Evolutionary conservation across 177 flowering plant species (phyloP), one percentile per base, ranked within the genome.

Genomic region (Telopea speciosissima): DNA sequence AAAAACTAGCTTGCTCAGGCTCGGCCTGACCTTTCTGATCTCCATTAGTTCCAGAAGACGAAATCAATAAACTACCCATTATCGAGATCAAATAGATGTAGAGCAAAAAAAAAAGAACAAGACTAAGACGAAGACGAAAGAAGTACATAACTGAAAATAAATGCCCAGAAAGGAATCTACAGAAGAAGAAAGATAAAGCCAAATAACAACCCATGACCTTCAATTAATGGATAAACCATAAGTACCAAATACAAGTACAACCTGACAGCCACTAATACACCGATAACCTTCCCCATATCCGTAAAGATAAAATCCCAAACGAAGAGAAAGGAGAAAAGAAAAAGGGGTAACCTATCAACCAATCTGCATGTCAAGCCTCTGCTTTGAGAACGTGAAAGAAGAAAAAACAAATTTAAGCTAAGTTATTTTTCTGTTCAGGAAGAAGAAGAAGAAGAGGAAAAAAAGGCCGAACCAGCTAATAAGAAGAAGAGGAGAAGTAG

Each of bases 401-500:
- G 19, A 1, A 16, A 1, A 16, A 44, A 44, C n/a, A n/a, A n/a
- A n/a, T 49, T 16, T 12, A 49, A 49, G 14, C 8, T 49, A 12
- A 12, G 1, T 13, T 49, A 49, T 36, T 12, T 49, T 49, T 49
- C 17, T 49, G 54, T 49, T 49, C 26, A 49, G 24, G 65, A 9
- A 33, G 23, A 42, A 17, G 5, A 3, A 22, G n/a, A 45, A 14
- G 25, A 7, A 21, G 11, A 36, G 9, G 24, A 14, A 49, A 14
- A 49, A 14, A 45, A 67, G 49, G 23, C 13, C 7, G 26, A 44
- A 26, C 14, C 28, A 24, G 24, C 49, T 6, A 24, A 19, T 11
- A 54, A 21, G 3, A n/a, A 1, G 36, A 9, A 59, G 23, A 66
- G 63, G 64, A 70, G 59, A 71, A 36, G 40, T 67, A 68, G 8